phyloP scores from a whole-genome alignment of 768 basidiomycete species.

The Lactarius indigo region DNA sequence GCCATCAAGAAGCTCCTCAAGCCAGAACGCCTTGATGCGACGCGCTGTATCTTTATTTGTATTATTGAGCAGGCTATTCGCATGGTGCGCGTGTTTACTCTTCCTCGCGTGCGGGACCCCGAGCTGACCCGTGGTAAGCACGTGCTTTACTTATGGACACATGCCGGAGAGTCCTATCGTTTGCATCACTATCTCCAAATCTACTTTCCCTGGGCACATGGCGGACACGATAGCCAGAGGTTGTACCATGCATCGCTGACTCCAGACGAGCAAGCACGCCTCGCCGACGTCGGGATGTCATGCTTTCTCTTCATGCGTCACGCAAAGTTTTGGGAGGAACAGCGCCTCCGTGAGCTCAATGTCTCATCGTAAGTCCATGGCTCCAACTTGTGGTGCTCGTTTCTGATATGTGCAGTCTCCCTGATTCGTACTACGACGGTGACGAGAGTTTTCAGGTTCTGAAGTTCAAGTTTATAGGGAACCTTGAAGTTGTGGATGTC shows the following conservation, averaged over 20 bases:
- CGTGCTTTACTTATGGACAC: slow-evolving; percentile 21
- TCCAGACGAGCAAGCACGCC: slow-evolving; percentile 17
- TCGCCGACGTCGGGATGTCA: slow-evolving; percentile 11
- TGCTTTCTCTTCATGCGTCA: slow-evolving; percentile 20
- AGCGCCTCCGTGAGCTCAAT: slow-evolving; percentile 2
- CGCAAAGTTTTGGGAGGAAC: slow-evolving; percentile 21
- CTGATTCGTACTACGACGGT: slow-evolving; percentile 1
- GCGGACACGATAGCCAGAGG: slow-evolving; percentile 9
- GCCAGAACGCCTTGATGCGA: slow-evolving; percentile 13
- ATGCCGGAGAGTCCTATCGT: slow-evolving; percentile 16
- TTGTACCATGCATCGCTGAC: slow-evolving; percentile 11
- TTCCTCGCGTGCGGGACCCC: background rate
- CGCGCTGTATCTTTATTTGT: slow-evolving; percentile 11
- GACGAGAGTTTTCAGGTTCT: slow-evolving; percentile 12
- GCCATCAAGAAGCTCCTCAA: slow-evolving; percentile 18
- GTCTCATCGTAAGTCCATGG: slow-evolving; percentile 1
- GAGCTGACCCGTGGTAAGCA: slow-evolving; percentile 8
- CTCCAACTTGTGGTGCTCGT: background rate
- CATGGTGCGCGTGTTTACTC: background rate
- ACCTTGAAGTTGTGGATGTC: slow-evolving; percentile 10
- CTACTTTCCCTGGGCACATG: slow-evolving; percentile 23
- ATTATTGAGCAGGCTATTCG: slow-evolving; percentile 18
- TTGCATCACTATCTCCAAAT: slow-evolving; percentile 20
- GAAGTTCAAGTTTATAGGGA: slow-evolving; percentile 13
- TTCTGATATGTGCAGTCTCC: slow-evolving; percentile 13